These are phyloP conservation scores for Leccinum sublutescens DNA, from an alignment of 768 basidiomycete genomes.

Conservation along the genomic window DNA sequence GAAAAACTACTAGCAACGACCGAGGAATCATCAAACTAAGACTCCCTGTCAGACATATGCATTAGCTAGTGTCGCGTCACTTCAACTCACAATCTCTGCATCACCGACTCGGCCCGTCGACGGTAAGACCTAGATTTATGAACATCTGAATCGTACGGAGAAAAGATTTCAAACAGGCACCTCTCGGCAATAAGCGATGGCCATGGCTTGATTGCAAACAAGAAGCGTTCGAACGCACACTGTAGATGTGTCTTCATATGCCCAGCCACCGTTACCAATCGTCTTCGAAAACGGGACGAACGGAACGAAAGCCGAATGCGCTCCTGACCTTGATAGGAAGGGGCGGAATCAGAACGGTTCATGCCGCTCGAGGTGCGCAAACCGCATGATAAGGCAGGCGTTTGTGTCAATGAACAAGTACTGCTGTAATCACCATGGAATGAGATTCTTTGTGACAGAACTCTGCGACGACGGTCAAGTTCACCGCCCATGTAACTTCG, in stretches of 20 bases:
- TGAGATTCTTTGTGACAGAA: too few species aligned
- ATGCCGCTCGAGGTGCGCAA: too few species aligned
- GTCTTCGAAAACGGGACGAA: neutral
- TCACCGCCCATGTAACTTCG: neutral
- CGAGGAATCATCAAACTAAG: neutral
- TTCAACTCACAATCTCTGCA: neutral
- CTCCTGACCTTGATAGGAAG: neutral
- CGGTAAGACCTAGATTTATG: too few species aligned
- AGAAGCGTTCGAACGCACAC: neutral
- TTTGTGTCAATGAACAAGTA: too few species aligned
- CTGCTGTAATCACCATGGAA: too few species aligned
- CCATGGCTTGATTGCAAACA: neutral
- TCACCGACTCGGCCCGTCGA: neutral
- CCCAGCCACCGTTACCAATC: neutral
- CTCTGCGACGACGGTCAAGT: too few species aligned
- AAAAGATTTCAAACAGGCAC: too few species aligned
- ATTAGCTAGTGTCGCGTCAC: neutral
- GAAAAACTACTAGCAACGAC: neutral
- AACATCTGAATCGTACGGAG: too few species aligned
- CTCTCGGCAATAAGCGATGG: neutral
- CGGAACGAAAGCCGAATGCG: neutral
- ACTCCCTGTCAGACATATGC: neutral
- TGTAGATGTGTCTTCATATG: too few species aligned
- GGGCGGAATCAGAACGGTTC: neutral
- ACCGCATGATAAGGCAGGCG: too few species aligned